Evolutionary conservation across 305 asterid genomes (phyloP).

Genomic region (Plantago rigida): DNA sequence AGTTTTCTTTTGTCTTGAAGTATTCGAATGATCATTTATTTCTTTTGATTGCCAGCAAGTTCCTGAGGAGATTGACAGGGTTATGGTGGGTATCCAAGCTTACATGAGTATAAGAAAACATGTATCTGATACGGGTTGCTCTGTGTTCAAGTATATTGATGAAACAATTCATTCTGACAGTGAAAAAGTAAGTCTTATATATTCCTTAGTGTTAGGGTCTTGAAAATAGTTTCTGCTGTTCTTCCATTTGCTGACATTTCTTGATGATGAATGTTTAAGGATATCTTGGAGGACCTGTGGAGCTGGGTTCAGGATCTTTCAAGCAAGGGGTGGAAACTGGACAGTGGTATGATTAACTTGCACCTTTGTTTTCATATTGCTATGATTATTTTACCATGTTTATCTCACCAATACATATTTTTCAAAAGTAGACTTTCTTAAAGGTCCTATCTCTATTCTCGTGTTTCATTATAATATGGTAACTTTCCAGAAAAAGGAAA

Average conservation of each 20-base stretch:
- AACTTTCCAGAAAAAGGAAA: background rate
- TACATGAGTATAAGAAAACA: conserved; percentile 89
- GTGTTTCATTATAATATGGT: background rate
- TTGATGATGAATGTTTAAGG: conserved; percentile 45
- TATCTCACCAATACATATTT: no score
- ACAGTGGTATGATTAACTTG: conserved; percentile 59
- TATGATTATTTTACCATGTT: conserved; percentile 11
- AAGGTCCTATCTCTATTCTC: background rate
- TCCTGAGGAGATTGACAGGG: conserved; percentile 96
- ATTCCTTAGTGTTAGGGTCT: conserved; percentile 13
- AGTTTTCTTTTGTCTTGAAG: conserved; percentile 19
- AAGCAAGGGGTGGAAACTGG: conserved; percentile 88
- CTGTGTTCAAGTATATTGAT: conserved; percentile 53
- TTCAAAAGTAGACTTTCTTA: background rate
- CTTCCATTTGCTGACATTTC: conserved; percentile 20
- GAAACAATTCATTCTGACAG: conserved; percentile 41
- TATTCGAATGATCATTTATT: conserved; percentile 24
- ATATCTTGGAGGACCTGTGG: conserved; percentile 93
- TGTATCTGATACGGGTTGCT: conserved; percentile 71
- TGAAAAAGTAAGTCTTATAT: conserved; percentile 50
- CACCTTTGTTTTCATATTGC: conserved; percentile 19
- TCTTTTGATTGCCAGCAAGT: conserved; percentile 64
- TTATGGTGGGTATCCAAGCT: conserved; percentile 87
- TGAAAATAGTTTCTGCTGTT: conserved; percentile 14
- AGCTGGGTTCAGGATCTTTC: conserved; percentile 80